Evolutionary conservation across 768 basidiomycete species (phyloP).

Genomic region (Trametes meyenii): DNA sequence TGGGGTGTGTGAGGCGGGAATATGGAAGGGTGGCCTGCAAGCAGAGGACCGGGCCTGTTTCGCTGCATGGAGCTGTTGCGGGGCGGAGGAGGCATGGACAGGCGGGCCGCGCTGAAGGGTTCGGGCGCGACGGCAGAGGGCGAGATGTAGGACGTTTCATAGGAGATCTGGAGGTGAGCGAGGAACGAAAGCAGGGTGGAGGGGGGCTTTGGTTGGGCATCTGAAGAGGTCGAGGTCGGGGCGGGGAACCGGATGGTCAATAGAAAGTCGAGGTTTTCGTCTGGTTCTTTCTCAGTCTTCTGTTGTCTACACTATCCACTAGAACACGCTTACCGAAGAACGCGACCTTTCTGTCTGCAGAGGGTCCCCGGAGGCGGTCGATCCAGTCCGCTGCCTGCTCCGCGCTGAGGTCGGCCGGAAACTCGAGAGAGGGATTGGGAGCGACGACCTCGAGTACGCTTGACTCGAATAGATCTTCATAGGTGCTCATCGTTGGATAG

Average conservation of each 20-base stretch:
- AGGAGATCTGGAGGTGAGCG: slow-evolving; percentile 71
- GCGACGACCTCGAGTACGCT: slow-evolving; percentile 63
- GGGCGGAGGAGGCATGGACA: slow-evolving; percentile 47
- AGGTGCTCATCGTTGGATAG: slow-evolving; percentile 48
- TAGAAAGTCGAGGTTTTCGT: slow-evolving; percentile 40
- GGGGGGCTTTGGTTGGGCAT: slow-evolving; percentile 36
- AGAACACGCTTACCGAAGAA: slow-evolving; percentile 66
- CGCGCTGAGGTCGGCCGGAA: slow-evolving; percentile 48
- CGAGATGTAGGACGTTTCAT: slow-evolving; percentile 82
- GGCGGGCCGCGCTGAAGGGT: slow-evolving; percentile 29
- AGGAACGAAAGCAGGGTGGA: slow-evolving; percentile 58
- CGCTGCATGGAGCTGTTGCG: slow-evolving; percentile 53
- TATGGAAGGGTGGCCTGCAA: slow-evolving; percentile 53
- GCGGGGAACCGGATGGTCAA: slow-evolving; percentile 36
- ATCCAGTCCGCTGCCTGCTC: slow-evolving; percentile 58
- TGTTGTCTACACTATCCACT: neutral
- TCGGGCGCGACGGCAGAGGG: slow-evolving; percentile 39
- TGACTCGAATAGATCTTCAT: slow-evolving; percentile 66
- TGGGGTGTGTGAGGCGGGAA: slow-evolving; percentile 84
- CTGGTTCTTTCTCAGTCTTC: slow-evolving; percentile 25
- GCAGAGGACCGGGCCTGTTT: slow-evolving; percentile 39
- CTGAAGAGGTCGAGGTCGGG: slow-evolving; percentile 35
- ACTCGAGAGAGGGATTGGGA: slow-evolving; percentile 64
- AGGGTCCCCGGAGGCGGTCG: slow-evolving; percentile 42
- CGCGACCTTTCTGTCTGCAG: slow-evolving; percentile 60